Evolutionary conservation across 768 basidiomycete species (phyloP).

Genomic region (Naganishia vaughanmartiniae): DNA sequence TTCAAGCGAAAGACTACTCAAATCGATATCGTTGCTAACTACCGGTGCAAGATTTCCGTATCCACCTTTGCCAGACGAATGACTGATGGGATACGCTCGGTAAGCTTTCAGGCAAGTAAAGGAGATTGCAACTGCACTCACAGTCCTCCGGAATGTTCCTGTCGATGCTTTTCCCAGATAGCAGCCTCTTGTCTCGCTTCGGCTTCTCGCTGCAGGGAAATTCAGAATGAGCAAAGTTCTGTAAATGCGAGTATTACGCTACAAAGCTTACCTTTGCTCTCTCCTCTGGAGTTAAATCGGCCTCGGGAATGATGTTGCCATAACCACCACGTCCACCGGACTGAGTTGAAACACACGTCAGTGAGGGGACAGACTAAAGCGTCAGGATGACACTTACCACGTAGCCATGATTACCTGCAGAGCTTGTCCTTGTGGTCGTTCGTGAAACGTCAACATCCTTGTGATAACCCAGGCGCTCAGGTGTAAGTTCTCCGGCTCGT

Average conservation of each 20-base stretch:
- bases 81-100: conserved; percentile 21
- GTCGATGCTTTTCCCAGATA: conserved; percentile 38
- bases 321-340: conserved; percentile 46
- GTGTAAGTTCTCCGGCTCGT: not conserved
- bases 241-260: not conserved
- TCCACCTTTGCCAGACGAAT: conserved; percentile 30
- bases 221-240: not conserved
- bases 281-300: conserved; percentile 35
- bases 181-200: conserved; percentile 39
- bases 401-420: not conserved
- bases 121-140: conserved; percentile 30
- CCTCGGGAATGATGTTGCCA: conserved; percentile 45
- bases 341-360: not conserved
- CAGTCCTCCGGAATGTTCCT: conserved; percentile 38
- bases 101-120: conserved; percentile 32
- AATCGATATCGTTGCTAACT: conserved; percentile 26
- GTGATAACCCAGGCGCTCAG: not conserved
- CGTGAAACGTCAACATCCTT: conserved; percentile 25
- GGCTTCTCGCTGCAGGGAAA: conserved; percentile 35
- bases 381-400: not conserved
- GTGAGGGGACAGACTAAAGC: too few relatives aligned
- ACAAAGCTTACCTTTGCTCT: conserved; percentile 38
- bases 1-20: conserved; percentile 41
- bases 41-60: conserved; percentile 27
- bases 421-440: conserved; percentile 29